Evolutionary conservation across 495 filamentous ascomycete species (phyloP).

Genomic region (Opeltia flavorubescens): DNA sequence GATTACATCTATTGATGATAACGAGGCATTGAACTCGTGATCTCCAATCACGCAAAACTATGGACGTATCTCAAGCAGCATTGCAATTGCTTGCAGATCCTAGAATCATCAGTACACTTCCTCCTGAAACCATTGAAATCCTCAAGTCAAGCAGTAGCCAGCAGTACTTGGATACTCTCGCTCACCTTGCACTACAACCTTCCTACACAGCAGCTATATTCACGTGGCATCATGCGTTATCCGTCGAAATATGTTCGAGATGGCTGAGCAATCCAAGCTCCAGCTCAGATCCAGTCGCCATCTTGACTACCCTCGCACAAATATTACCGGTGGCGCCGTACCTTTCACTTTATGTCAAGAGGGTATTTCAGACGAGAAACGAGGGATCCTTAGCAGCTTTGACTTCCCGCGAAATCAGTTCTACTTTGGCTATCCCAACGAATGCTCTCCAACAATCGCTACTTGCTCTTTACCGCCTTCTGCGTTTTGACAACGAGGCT

Average conservation of each 20-base stretch:
- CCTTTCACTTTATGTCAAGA: conserved; percentile 34
- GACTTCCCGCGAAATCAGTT: conserved; percentile 27
- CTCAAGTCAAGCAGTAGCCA: conserved; percentile 47
- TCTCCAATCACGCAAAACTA: not conserved
- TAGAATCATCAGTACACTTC: conserved; percentile 36
- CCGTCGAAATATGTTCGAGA: conserved; percentile 66
- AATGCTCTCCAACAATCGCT: conserved; percentile 31
- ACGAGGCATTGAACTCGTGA: too few relatives aligned
- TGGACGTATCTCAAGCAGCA: not conserved
- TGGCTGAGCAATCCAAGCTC: conserved; percentile 37
- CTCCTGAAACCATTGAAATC: conserved; percentile 48
- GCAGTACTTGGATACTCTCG: conserved; percentile 56
- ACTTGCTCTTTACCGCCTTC: conserved; percentile 59
- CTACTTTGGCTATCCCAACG: conserved; percentile 25
- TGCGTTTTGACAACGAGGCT: conserved; percentile 53
- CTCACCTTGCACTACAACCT: conserved; percentile 50
- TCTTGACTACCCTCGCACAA: conserved; percentile 61
- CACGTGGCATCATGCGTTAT: conserved; percentile 49
- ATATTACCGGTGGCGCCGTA: conserved; percentile 68
- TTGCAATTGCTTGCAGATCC: conserved; percentile 2
- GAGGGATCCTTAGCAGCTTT: conserved; percentile 5
- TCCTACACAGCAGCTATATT: conserved; percentile 54
- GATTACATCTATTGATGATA: too few relatives aligned
- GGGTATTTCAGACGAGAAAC: conserved; percentile 2
- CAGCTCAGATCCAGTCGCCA: conserved; percentile 27